phyloP scores from a whole-genome alignment of 306 rosid genomes.

The Prunus mira region DNA sequence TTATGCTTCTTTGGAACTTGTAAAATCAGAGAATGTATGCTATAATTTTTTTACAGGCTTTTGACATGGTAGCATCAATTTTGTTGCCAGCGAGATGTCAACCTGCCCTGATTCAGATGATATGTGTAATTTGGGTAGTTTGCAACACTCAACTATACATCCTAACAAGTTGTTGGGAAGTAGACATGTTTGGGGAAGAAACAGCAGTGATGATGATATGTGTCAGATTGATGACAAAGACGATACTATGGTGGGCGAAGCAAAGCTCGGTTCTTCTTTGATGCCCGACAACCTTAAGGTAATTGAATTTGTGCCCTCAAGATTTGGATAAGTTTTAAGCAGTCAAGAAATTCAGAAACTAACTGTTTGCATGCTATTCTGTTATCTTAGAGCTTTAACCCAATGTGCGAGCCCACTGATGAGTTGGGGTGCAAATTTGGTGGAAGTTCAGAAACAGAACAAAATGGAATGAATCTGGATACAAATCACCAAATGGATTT shows the following conservation, averaged over 20 bases:
- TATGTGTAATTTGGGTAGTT: conserved; percentile 56
- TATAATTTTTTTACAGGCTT: conserved; percentile 3
- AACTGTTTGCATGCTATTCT: conserved; percentile 6
- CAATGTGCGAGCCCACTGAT: conserved; percentile 83
- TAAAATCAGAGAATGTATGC: conserved; percentile 24
- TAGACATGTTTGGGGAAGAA: conserved; percentile 52
- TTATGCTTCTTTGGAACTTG: conserved; percentile 7
- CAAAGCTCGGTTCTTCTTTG: conserved; percentile 43
- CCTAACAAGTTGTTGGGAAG: conserved; percentile 40
- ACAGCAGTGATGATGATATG: conserved; percentile 68
- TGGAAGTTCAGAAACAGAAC: conserved; percentile 50
- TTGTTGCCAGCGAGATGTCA: conserved; percentile 40
- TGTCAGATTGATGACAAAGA: conserved; percentile 74
- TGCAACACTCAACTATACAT: conserved; percentile 43
- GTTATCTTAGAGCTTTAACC: conserved; percentile 76
- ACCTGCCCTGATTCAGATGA: conserved; percentile 37
- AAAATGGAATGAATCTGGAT: conserved; percentile 32
- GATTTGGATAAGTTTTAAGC: conserved; percentile 18
- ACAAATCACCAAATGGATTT: conserved; percentile 32
- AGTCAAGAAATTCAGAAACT: conserved; percentile 13
- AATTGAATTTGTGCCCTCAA: conserved; percentile 13
- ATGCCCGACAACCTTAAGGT: conserved; percentile 63
- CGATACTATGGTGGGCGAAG: conserved; percentile 39
- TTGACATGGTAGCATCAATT: conserved; percentile 20
- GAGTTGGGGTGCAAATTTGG: conserved; percentile 68